Evolutionary conservation across 139 green algal species (phyloP), one percentile per base, ranked within the genome.

Genomic region (Axilococcus clingmanii): DNA sequence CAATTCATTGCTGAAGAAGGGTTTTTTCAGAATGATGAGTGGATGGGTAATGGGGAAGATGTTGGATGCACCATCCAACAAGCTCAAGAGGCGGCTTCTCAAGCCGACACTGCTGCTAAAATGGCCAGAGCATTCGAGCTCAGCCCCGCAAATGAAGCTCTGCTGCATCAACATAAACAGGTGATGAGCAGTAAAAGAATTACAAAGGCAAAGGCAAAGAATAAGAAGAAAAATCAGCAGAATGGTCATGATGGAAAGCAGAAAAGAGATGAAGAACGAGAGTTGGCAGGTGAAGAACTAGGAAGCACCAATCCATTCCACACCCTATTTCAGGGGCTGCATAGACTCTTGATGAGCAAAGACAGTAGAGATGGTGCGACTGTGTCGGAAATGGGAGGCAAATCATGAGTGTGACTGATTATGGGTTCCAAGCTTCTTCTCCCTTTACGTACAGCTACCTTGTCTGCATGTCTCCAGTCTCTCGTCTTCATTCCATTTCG

Each of bases 21-120:
- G 8, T 65, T 75, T 34, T 87, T 83, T 59, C 61, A 80, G 33
- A 59, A 37, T 5, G 76, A 87, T 42, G 63, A 70, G 7, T 87
- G 50, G 43, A 66, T 23, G n/a, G n/a, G n/a, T n/a, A 25, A 19
- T 31, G 79, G 79, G 15, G 45, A 66, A 9, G 46, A 77, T 9
- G 69, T 68, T 47, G 59, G 55, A 1, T 86, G 77, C 65, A 61
- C 25, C 16, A 49, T 37, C 2, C 64, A 71, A n/a, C 47, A 72
- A 15, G 69, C 66, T 2, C 40, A 55, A 5, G 57, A 59, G 22
- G 68, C 69, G 19, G 76, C 78, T 9, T 40, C 71, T 16, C 66
- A 85, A 40, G 77, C 78, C 12, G 78, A 86, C 56, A 55, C 69
- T 14, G 78, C 78, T 17, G 72, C 78, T 4, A 52, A 53, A n/a